Evolutionary conservation across 768 basidiomycete species (phyloP), one percentile per base, ranked within the genome.

Genomic region (Paxillus ammoniavirescens): DNA sequence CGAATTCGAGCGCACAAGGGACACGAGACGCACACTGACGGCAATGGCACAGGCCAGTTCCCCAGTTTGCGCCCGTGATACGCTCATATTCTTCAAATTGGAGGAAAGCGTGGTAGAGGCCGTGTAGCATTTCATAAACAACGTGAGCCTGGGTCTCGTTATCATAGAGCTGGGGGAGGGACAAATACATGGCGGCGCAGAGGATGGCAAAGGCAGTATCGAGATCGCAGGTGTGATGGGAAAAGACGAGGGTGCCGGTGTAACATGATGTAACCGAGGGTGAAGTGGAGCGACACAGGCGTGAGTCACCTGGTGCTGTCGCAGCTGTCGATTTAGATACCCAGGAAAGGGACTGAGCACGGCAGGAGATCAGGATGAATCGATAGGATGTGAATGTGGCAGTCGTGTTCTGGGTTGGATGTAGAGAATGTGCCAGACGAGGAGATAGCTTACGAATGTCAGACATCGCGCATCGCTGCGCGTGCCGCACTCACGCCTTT

Each of bases 321-420:
- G 67, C 60, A 54, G 69, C 52, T 47, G 59, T 41, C 59, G 62
- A 49, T 33, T 69, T 69, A 5, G 81, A 70, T 8, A 72, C 72
- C 80, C 89, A 91, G 0, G 83, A 78, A 93, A 70, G n/a, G 98
- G 81, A 78, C 18, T 87, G 84, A 2, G 82, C 76, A 41, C 84
- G 81, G 69, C 96, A 83, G 2, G 93, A 92, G 36, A 87, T 86
- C 47, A 99, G 86, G 52, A 98, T 87, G 70, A 96, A 97, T 17
- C 91, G 85, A 67, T 99, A 96, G 5, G 91, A 87, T 0, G 93
- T 87, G 71, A 98, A 98, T 9, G 93, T 80, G 21, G 88, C 88
- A 1, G 87, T 86, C 80, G 50, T 76, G 80, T 52, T 89, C 87
- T 52, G 85, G 83, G 50, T 80, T 79, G 1, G 77, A 66, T 1